Conservation (phyloP, 805 yeast species). For the Saturnispora ahearnii region DNA sequence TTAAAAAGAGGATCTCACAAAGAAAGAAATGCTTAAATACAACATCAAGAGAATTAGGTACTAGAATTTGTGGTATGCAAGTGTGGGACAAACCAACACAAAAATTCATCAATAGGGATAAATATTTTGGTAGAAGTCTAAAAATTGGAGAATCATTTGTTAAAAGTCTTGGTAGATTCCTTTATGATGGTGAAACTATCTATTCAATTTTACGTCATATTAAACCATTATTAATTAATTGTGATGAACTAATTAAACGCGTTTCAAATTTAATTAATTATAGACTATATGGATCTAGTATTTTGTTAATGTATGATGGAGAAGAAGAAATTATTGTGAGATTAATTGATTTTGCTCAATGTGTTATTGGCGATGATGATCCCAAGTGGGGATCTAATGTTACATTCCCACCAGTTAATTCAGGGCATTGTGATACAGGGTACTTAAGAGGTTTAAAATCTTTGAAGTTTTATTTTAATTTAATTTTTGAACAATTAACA, state of each 20-base stretch:
- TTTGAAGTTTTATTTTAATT: slow-evolving; percentile 56
- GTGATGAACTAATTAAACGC: slow-evolving; percentile 49
- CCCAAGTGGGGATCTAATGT: slow-evolving; percentile 21
- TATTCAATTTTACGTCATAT: slow-evolving; percentile 58
- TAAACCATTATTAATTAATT: slow-evolving; percentile 52
- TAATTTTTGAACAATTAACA: slow-evolving; percentile 49
- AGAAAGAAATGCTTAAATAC: slow-evolving; percentile 71
- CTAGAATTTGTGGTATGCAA: slow-evolving; percentile 92
- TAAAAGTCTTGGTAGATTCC: slow-evolving; percentile 61
- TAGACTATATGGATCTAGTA: slow-evolving; percentile 84
- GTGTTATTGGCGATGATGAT: slow-evolving; percentile 54
- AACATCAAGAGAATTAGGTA: slow-evolving; percentile 77
- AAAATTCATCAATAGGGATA: slow-evolving; percentile 64
- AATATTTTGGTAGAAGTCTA: slow-evolving; percentile 82
- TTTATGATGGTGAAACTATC: slow-evolving; percentile 61
- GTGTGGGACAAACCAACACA: slow-evolving; percentile 48
- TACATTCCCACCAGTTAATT: slow-evolving; percentile 65
- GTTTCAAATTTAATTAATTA: slow-evolving; percentile 58
- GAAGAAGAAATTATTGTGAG: slow-evolving; percentile 36
- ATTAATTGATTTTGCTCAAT: slow-evolving; percentile 92
- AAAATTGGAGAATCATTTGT: slow-evolving; percentile 67
- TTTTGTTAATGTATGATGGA: slow-evolving; percentile 76
- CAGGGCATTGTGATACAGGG: slow-evolving; percentile 63
- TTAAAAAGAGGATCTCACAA: slow-evolving; percentile 68
- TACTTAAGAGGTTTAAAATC: slow-evolving; percentile 74